Conservation (phyloP, 1,284 basidiomycete genomes). For the Sutorius eximius region DNA sequence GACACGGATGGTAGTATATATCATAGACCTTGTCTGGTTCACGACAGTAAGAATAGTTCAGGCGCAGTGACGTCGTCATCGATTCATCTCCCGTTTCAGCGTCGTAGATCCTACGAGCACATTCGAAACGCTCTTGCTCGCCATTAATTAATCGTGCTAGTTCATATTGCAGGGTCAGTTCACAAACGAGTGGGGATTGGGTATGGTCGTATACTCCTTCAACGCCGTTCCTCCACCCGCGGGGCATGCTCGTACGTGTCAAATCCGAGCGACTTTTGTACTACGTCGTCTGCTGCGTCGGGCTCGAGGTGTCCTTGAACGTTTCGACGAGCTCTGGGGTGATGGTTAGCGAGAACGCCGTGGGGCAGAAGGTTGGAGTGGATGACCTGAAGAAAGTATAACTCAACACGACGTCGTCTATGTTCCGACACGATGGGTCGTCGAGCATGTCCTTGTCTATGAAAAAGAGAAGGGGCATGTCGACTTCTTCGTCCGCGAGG, state of each 20-base stretch:
- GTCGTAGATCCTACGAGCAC: no score
- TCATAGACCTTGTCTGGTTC: no score
- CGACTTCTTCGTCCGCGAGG: conserved; percentile 94
- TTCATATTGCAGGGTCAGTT: not conserved
- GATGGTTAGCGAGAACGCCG: not conserved
- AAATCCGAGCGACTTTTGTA: conserved; percentile 79
- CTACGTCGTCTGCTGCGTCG: conserved; percentile 76
- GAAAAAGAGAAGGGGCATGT: conserved; percentile 98
- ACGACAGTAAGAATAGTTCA: no score
- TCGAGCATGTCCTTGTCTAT: conserved; percentile 96
- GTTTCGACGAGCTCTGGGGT: conserved; percentile 73
- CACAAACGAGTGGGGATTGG: not conserved
- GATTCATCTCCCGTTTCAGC: no score
- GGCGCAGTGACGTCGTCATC: no score
- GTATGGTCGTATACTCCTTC: conserved; percentile 6
- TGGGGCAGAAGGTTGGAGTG: not conserved
- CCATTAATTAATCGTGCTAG: no score
- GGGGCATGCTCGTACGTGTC: conserved; percentile 57
- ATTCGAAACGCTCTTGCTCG: no score
- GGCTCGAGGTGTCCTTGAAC: conserved; percentile 80
- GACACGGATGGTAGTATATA: no score
- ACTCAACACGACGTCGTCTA: conserved; percentile 91
- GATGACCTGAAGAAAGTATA: conserved; percentile 95
- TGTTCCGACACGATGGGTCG: conserved; percentile 81
- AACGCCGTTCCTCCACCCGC: conserved; percentile 13